Evolutionary conservation across 306 rosid genomes (phyloP).

Genomic region (Echinosophora koreensis): DNA sequence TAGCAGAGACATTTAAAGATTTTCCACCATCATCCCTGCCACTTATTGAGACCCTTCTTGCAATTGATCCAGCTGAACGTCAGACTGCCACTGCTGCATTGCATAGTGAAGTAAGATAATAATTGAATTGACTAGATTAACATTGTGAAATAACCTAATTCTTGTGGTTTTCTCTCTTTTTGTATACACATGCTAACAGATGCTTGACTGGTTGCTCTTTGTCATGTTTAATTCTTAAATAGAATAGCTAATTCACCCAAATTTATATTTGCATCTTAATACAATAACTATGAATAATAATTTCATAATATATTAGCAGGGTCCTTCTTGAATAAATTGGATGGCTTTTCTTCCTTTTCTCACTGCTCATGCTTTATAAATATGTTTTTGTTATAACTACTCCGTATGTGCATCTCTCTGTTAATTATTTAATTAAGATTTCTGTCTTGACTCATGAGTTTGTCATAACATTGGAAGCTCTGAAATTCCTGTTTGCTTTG

Average conservation of each 20-base stretch:
- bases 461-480: constrained; percentile 14
- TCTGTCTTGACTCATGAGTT: constrained; percentile 9
- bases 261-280: not conserved
- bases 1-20: constrained; percentile 55
- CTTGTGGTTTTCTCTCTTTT: constrained; percentile 28
- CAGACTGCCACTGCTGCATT: constrained; percentile 58
- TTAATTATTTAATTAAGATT: constrained; percentile 2
- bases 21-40: constrained; percentile 60
- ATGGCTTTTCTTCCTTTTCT: not conserved
- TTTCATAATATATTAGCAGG: constrained; percentile 12
- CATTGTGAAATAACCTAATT: constrained; percentile 20
- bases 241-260: constrained; percentile 4
- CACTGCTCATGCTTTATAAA: not conserved
- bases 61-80: constrained; percentile 62
- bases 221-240: constrained; percentile 15
- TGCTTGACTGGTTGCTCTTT: constrained; percentile 21
- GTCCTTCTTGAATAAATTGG: not conserved
- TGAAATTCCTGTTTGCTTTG: not conserved
- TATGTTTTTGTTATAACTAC: constrained; percentile 8
- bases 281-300: not conserved
- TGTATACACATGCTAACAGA: constrained; percentile 7
- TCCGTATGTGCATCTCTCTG: constrained; percentile 2
- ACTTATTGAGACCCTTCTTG: constrained; percentile 56
- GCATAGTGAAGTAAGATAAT: constrained; percentile 66
- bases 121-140: constrained; percentile 33